Evolutionary conservation across 257 asterid genomes (phyloP).

Genomic region (Vinca minor): DNA sequence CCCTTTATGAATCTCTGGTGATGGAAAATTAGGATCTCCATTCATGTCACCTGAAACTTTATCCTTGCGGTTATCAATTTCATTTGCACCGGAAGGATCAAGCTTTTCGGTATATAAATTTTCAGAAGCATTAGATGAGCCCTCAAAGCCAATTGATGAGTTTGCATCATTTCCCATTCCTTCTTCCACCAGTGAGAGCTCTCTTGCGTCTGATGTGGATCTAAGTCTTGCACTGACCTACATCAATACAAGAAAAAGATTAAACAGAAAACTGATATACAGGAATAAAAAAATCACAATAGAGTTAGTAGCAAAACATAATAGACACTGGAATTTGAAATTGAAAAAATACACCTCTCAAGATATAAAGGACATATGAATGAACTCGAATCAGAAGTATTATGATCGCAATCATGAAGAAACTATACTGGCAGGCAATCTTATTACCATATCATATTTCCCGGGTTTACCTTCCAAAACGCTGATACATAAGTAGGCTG

Average conservation of each 20-base stretch:
- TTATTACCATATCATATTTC: neutral
- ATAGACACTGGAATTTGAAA: neutral
- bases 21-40: slow-evolving; percentile 34
- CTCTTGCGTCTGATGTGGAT: slow-evolving; percentile 53
- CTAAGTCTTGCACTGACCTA: slow-evolving; percentile 55
- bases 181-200: slow-evolving; percentile 62
- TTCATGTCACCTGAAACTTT: slow-evolving; percentile 32
- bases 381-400: neutral
- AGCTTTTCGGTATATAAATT: slow-evolving; percentile 65
- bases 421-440: neutral
- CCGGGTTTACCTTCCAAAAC: slow-evolving; percentile 5
- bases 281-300: neutral
- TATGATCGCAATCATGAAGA: neutral
- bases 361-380: neutral
- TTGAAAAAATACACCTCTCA: neutral
- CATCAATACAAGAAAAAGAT: slow-evolving; percentile 9
- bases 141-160: slow-evolving; percentile 54
- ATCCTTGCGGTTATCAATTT: slow-evolving; percentile 41
- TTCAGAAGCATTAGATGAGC: slow-evolving; percentile 79
- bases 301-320: neutral
- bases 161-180: slow-evolving; percentile 50
- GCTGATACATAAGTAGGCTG: neutral
- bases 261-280: slow-evolving; percentile 9
- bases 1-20: slow-evolving; percentile 38
- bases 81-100: slow-evolving; percentile 42